Percentiles rank a stretch among this genome's conserved stretches.
These are phyloP conservation scores for Penicillium manginii DNA, from an alignment of 495 filamentous ascomycete genomes.

Conservation along the genomic window DNA sequence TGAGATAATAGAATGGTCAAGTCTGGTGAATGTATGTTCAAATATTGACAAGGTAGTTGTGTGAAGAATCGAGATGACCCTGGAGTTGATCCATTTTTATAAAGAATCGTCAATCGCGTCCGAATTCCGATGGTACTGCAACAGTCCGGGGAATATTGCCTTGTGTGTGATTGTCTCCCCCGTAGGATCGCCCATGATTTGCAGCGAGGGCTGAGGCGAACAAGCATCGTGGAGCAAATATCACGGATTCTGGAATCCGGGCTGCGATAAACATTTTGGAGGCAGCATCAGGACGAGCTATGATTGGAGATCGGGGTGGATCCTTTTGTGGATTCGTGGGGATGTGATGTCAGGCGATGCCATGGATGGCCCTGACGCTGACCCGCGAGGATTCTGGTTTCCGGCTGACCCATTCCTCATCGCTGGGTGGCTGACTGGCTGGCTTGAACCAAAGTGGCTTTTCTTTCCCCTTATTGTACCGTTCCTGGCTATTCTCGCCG, in stretches of 20 bases:
- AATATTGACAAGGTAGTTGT: neutral
- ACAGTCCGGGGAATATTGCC: slow-evolving; percentile 9
- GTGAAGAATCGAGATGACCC: slow-evolving; percentile 1
- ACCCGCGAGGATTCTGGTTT: slow-evolving; percentile 39
- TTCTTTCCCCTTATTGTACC: neutral
- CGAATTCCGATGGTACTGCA: slow-evolving; percentile 23
- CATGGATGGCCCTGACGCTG: neutral
- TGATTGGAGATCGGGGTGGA: neutral
- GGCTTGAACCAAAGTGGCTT: neutral
- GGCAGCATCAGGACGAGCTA: neutral
- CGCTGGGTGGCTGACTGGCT: slow-evolving; percentile 2
- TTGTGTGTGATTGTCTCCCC: slow-evolving; percentile 6
- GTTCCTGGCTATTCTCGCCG: slow-evolving; percentile 1
- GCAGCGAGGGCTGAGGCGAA: slow-evolving; percentile 16
- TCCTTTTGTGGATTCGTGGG: slow-evolving; percentile 10
- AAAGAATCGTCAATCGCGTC: slow-evolving; percentile 25
- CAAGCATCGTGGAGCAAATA: slow-evolving; percentile 19
- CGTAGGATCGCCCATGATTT: slow-evolving; percentile 24
- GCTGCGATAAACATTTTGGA: slow-evolving; percentile 5
- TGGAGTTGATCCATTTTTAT: slow-evolving; percentile 27
- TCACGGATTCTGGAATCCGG: slow-evolving; percentile 37
- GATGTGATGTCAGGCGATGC: slow-evolving; percentile 29
- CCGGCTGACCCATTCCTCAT: slow-evolving; percentile 22
- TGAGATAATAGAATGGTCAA: neutral
- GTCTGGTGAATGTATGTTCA: neutral